These are phyloP conservation scores for Ustilago xerochloae DNA, from an alignment of 1,284 basidiomycete genomes.

Conservation along the genomic window DNA sequence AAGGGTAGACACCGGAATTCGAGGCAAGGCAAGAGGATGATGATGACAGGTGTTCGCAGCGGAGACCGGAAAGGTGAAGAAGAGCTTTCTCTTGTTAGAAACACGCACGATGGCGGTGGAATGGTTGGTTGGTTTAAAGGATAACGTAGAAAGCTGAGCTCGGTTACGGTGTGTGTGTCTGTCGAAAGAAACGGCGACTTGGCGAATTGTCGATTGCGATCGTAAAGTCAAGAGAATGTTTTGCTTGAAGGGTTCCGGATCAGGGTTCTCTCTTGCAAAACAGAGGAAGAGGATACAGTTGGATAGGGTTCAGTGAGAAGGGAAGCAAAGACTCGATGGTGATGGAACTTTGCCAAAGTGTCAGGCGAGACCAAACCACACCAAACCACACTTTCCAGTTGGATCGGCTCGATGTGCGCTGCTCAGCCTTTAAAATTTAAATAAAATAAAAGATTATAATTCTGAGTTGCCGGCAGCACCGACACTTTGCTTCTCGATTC, in stretches of 20 bases:
- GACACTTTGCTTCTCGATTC: neutral
- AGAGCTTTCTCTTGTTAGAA: neutral
- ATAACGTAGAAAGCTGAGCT: too few relatives aligned
- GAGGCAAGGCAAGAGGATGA: neutral
- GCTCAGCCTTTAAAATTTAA: neutral
- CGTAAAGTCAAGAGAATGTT: neutral
- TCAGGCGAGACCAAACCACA: neutral
- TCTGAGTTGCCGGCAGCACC: too few relatives aligned
- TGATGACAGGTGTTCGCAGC: neutral
- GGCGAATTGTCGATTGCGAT: neutral
- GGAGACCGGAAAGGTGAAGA: neutral
- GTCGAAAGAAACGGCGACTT: neutral
- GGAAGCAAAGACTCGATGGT: neutral
- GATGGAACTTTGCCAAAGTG: neutral
- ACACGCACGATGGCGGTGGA: slow-evolving; percentile 21
- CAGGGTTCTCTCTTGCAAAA: slow-evolving; percentile 1
- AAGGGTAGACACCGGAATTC: neutral
- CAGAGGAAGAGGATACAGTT: neutral
- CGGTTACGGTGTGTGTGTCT: slow-evolving; percentile 14
- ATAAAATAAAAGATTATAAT: neutral
- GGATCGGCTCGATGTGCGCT: slow-evolving; percentile 42
- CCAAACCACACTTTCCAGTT: slow-evolving; percentile 32
- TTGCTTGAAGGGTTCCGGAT: slow-evolving; percentile 12
- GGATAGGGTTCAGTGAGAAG: neutral
- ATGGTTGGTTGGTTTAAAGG: too few relatives aligned